Evolutionary conservation across 2,329 filamentous ascomycete species (phyloP), one percentile per base, ranked within the genome.

Genomic region (Monilinia fructicola): DNA sequence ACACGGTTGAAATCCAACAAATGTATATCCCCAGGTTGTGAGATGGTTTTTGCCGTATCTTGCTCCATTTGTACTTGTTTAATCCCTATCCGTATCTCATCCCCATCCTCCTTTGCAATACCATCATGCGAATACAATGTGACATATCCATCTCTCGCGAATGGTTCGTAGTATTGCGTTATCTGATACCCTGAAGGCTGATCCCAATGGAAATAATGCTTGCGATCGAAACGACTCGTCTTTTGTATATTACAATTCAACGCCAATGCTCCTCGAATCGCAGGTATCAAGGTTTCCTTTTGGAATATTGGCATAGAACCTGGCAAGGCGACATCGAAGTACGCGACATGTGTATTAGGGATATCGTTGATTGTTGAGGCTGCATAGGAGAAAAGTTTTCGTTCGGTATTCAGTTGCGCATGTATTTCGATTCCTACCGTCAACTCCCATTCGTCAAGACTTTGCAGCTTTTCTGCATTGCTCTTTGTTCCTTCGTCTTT

Each of bases 161-260:
- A 87, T 0, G 87, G 87, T 67, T 87, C 81, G 77, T 98, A 97
- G 80, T 94, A 98, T 76, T 99, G 95, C 1, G 95, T 99, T 70
- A 99, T 96, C 78, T 99, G 95, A 78, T 99, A 99, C 0, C 95
- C 95, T 0, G 92, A 86, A 0, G 95, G 95, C 78, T 99, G 95
- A 78, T 99, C 95, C 86, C 95, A 96, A 81, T 97, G 97, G 78
- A 99, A 98, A 79, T 99, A 99, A 78, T 99, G 95, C 78, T 99
- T 99, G 70, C 95, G 85, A 78, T 99, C 95, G 79, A 97, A 99
- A 64, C 86, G 87, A 77, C 93, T 97, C 72, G 86, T 83, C 1
- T 79, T 81, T 75, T 96, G 90, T 63, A 98, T 84, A 1, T 87
- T 80, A 78, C 95, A 98, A 67, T 89, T 86, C 54, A 99, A 82